Conservation (phyloP, 257 asterid species). For the Dorcoceras hygrometricum region DNA sequence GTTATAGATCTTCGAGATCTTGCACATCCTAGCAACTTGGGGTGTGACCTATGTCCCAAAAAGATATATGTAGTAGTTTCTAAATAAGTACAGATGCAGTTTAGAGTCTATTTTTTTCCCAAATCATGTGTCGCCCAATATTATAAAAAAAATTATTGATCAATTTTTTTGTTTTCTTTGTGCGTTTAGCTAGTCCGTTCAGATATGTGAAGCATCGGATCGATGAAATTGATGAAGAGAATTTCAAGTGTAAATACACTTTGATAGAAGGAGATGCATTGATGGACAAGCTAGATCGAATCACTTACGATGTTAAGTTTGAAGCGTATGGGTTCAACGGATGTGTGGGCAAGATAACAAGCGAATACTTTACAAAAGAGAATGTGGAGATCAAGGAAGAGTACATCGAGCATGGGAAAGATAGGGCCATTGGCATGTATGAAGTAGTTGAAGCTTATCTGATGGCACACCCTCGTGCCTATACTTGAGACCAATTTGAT, state of each 20-base stretch:
- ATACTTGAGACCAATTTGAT: no score
- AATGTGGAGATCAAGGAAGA: constrained; percentile 32
- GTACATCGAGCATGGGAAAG: background rate
- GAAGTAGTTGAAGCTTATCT: background rate
- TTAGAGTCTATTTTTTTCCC: no score
- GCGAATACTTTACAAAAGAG: constrained; percentile 1
- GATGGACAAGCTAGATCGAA: constrained; percentile 47
- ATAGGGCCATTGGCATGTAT: background rate
- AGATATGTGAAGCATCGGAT: constrained; percentile 52
- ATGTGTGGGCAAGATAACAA: constrained; percentile 40
- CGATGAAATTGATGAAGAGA: constrained; percentile 49
- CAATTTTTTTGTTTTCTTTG: no score
- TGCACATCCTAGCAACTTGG: no score
- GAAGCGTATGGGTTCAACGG: constrained; percentile 51
- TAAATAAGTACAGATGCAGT: no score
- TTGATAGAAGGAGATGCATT: constrained; percentile 55
- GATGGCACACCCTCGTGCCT: background rate
- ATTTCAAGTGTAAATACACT: constrained; percentile 37
- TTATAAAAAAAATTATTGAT: no score
- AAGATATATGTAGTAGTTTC: no score
- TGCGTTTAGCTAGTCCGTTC: constrained; percentile 37
- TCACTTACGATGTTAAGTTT: constrained; percentile 47
- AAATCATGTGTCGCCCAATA: no score
- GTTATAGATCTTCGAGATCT: no score
- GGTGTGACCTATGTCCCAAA: no score